These are phyloP conservation scores for Ramularia endophylla DNA, from an alignment of 2,329 filamentous ascomycete species.

Conservation along the genomic window DNA sequence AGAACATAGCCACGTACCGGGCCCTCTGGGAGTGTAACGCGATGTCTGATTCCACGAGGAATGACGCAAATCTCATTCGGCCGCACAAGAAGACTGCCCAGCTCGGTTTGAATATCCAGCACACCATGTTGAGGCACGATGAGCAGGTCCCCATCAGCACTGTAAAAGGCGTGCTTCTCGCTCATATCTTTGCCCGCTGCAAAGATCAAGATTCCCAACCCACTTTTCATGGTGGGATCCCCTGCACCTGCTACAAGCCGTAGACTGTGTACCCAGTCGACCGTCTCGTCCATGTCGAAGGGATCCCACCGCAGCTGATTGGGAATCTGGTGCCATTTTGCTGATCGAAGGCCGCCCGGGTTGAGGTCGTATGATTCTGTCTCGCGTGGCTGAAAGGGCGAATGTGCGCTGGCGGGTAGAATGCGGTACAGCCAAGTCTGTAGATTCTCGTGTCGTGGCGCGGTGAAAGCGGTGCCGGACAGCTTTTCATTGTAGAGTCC, in stretches of 20 bases:
- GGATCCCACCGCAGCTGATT: slow-evolving; percentile 78
- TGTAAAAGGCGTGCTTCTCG: slow-evolving; percentile 71
- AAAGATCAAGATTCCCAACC: slow-evolving; percentile 75
- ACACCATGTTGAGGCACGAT: slow-evolving; percentile 61
- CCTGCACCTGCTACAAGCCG: slow-evolving; percentile 73
- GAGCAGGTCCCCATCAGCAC: slow-evolving; percentile 64
- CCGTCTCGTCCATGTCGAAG: slow-evolving; percentile 64
- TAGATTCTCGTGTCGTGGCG: slow-evolving; percentile 51
- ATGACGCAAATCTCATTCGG: slow-evolving; percentile 64
- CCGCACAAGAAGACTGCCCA: slow-evolving; percentile 58
- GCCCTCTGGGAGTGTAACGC: slow-evolving; percentile 54
- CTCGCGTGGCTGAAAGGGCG: slow-evolving; percentile 47
- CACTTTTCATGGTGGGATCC: slow-evolving; percentile 70
- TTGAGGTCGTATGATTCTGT: slow-evolving; percentile 46
- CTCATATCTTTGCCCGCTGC: slow-evolving; percentile 74
- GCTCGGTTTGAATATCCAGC: slow-evolving; percentile 63
- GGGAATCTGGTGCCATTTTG: slow-evolving; percentile 62
- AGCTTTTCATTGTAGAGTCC: slow-evolving; percentile 74
- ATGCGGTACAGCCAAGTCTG: slow-evolving; percentile 56
- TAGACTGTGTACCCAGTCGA: slow-evolving; percentile 63
- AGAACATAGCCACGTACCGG: slow-evolving; percentile 60
- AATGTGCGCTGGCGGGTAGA: slow-evolving; percentile 53
- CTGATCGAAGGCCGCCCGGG: slow-evolving; percentile 34
- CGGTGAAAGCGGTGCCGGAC: slow-evolving; percentile 55
- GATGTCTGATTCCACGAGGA: slow-evolving; percentile 59